Evolutionary conservation across 2,329 filamentous ascomycete species (phyloP).

Genomic region (Xylariaceae sp.): DNA sequence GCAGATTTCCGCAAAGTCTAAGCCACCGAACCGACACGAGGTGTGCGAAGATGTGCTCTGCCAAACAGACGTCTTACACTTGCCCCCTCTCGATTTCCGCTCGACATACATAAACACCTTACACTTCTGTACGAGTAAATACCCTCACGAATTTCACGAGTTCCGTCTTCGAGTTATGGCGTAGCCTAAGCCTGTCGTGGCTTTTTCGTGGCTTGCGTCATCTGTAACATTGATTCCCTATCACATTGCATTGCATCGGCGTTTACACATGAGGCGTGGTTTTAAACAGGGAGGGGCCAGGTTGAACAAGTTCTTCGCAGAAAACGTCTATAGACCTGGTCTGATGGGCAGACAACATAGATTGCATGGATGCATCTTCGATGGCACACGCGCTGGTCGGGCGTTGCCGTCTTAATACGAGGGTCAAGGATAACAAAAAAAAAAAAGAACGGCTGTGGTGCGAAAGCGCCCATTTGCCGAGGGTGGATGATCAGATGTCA

Average conservation of each 20-base stretch:
- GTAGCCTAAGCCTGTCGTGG: slow-evolving; percentile 9
- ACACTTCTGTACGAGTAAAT: slow-evolving; percentile 24
- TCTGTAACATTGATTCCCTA: slow-evolving; percentile 30
- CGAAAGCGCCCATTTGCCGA: slow-evolving; percentile 7
- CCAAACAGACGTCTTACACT: too few species aligned
- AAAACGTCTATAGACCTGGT: slow-evolving; percentile 28
- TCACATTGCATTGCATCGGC: slow-evolving; percentile 52
- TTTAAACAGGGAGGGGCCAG: slow-evolving; percentile 23
- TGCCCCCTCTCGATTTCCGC: not conserved
- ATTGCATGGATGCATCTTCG: slow-evolving; percentile 31
- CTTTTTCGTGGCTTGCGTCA: slow-evolving; percentile 7
- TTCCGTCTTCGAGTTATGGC: slow-evolving; percentile 14
- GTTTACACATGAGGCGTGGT: slow-evolving; percentile 37
- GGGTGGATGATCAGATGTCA: slow-evolving; percentile 1
- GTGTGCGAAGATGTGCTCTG: too few species aligned
- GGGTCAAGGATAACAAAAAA: slow-evolving; percentile 1
- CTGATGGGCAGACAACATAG: slow-evolving; percentile 24
- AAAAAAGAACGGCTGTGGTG: not conserved
- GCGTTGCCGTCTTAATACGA: slow-evolving; percentile 36
- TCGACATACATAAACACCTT: slow-evolving; percentile 1
- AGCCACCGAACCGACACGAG: slow-evolving; percentile 4
- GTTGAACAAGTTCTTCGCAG: slow-evolving; percentile 24
- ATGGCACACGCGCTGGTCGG: slow-evolving; percentile 39
- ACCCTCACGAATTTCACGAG: slow-evolving; percentile 29
- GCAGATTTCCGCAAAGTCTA: slow-evolving; percentile 56